Conservation (phyloP, 2,329 filamentous ascomycete species). For the Cladosporium austrohemisphaericum region DNA sequence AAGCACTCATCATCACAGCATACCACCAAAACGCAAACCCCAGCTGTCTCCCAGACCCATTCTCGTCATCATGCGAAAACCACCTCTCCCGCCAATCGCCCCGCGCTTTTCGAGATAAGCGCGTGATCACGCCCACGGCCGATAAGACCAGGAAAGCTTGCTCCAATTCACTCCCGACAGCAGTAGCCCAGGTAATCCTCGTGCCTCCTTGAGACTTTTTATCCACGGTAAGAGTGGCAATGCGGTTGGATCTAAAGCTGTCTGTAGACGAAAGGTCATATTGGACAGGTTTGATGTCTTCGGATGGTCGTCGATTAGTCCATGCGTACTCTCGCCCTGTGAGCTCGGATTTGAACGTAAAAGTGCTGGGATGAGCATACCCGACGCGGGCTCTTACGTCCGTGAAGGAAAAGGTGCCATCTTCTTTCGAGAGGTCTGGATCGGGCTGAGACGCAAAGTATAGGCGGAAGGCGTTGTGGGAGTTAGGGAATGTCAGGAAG, state of each 20-base stretch:
- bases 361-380: constrained; percentile 7
- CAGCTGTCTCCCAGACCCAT: no score
- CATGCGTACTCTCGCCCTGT: background rate
- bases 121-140: constrained; percentile 5
- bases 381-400: constrained; percentile 9
- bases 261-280: background rate
- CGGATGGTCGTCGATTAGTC: background rate
- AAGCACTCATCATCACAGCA: background rate
- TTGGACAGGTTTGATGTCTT: background rate
- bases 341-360: background rate
- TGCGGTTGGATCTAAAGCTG: background rate
- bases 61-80: no score
- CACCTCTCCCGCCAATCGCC: background rate
- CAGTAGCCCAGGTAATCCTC: constrained; percentile 35
- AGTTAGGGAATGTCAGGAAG: constrained; percentile 6
- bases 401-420: background rate
- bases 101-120: constrained; percentile 1
- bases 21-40: background rate
- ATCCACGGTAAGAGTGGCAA: constrained; percentile 24
- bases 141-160: constrained; percentile 6
- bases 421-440: background rate
- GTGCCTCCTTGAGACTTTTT: constrained; percentile 32
- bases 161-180: constrained; percentile 28
- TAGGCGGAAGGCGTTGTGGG: constrained; percentile 9
- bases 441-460: no score